Evolutionary conservation across 768 basidiomycete genomes (phyloP).

Genomic region (Tulasnella sp.): DNA sequence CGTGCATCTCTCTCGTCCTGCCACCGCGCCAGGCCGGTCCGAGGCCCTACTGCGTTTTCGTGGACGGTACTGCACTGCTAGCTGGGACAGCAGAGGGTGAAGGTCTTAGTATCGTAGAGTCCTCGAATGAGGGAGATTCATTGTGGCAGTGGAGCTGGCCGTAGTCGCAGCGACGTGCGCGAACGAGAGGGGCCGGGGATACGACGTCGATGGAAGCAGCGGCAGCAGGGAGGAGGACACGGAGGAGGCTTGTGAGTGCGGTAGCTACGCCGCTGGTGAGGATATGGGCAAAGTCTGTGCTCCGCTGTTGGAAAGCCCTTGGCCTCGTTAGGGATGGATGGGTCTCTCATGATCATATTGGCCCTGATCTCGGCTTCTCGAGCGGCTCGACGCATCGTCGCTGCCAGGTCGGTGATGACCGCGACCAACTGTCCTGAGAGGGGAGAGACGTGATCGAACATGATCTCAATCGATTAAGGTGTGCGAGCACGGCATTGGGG

Average conservation of each 20-base stretch:
- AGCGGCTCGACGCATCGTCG: slow-evolving; percentile 24
- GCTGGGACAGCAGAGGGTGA: neutral
- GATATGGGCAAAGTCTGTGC: neutral
- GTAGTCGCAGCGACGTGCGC: neutral
- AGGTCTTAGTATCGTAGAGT: neutral
- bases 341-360: slow-evolving; percentile 13
- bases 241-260: neutral
- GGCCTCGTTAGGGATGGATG: slow-evolving; percentile 6
- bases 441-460: too few relatives aligned
- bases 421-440: slow-evolving; percentile 26
- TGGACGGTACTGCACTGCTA: neutral
- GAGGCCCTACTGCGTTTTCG: slow-evolving; percentile 3
- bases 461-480: too few relatives aligned
- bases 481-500: too few relatives aligned
- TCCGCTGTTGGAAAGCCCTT: slow-evolving; percentile 11
- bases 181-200: neutral
- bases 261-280: neutral
- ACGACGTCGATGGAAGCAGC: neutral
- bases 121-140: neutral
- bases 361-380: slow-evolving; percentile 27
- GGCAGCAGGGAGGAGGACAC: neutral
- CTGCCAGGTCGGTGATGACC: slow-evolving; percentile 23
- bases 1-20: slow-evolving; percentile 54
- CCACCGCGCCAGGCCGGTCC: slow-evolving; percentile 39
- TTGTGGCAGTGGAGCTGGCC: neutral